Conservation (phyloP, 2,329 filamentous ascomycete genomes). For the Xylaria sp. region DNA sequence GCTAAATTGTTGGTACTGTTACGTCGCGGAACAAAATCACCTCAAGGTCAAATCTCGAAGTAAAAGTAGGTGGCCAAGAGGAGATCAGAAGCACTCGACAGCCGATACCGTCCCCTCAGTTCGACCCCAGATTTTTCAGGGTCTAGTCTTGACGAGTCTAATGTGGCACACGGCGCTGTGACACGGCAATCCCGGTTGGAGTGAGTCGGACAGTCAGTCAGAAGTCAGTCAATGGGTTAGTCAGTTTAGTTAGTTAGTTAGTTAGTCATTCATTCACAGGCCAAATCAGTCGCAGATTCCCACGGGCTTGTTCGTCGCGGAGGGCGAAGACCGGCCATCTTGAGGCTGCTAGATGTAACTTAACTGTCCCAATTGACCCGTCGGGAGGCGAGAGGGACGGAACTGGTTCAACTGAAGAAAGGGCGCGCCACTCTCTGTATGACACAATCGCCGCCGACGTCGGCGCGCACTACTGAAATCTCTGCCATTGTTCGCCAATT, state of each 20-base stretch:
- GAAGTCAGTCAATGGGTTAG: background rate
- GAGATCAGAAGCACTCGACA: background rate
- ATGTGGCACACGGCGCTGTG: conserved; percentile 15
- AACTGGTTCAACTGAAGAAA: background rate
- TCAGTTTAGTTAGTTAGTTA: background rate
- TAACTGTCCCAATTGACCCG: no score
- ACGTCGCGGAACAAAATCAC: conserved; percentile 2
- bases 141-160: conserved; percentile 23
- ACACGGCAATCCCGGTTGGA: conserved; percentile 27
- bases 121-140: conserved; percentile 19
- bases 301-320: no score
- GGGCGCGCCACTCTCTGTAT: conserved; percentile 11
- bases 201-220: background rate
- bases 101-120: conserved; percentile 19
- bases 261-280: no score
- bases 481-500: background rate
- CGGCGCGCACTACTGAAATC: conserved; percentile 10
- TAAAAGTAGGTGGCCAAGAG: background rate
- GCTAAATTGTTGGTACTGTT: background rate
- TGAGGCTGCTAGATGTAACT: no score
- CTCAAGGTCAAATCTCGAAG: background rate
- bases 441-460: conserved; percentile 30
- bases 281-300: no score
- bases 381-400: no score
- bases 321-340: no score